phyloP scores from a whole-genome alignment of 495 filamentous ascomycete genomes.

The Trichoderma orchidacearum region DNA sequence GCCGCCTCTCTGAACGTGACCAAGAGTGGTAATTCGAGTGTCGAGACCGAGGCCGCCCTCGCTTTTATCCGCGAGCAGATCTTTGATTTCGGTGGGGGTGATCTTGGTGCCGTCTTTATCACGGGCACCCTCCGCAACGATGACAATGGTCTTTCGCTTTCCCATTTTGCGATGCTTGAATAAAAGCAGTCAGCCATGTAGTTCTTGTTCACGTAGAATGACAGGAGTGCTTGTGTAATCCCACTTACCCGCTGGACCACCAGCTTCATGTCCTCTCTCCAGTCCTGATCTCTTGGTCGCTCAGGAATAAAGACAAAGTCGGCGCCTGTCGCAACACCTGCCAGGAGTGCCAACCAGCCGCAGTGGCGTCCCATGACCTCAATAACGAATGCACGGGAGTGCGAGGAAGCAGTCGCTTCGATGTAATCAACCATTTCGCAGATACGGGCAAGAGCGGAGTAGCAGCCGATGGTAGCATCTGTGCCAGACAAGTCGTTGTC shows the following conservation, averaged over 20 bases:
- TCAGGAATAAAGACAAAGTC: constrained; percentile 97
- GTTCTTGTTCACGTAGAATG: not conserved
- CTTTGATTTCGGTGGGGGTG: constrained; percentile 63
- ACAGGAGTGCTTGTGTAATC: not conserved
- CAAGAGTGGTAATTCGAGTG: constrained; percentile 87
- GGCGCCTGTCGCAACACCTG: constrained; percentile 86
- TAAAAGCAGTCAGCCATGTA: constrained; percentile 17
- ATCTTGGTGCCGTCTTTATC: constrained; percentile 81
- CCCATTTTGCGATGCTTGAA: constrained; percentile 74
- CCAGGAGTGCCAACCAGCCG: constrained; percentile 95
- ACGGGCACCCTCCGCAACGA: constrained; percentile 89
- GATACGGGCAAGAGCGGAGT: constrained; percentile 81
- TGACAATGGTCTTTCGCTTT: constrained; percentile 95
- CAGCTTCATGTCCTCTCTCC: constrained; percentile 79
- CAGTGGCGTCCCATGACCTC: constrained; percentile 99
- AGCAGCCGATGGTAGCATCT: constrained; percentile 95
- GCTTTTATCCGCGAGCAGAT: constrained; percentile 62
- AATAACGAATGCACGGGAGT: constrained; percentile 93
- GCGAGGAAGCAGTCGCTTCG: constrained; percentile 92
- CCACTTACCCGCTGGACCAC: constrained; percentile 60
- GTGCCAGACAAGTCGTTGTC: constrained; percentile 97
- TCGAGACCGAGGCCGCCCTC: constrained; percentile 52
- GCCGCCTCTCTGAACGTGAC: constrained; percentile 92
- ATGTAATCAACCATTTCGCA: constrained; percentile 94
- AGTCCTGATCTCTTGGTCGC: constrained; percentile 76